Evolutionary conservation across 2,329 filamentous ascomycete genomes (phyloP).

Genomic region (Colletotrichum cuscutae): DNA sequence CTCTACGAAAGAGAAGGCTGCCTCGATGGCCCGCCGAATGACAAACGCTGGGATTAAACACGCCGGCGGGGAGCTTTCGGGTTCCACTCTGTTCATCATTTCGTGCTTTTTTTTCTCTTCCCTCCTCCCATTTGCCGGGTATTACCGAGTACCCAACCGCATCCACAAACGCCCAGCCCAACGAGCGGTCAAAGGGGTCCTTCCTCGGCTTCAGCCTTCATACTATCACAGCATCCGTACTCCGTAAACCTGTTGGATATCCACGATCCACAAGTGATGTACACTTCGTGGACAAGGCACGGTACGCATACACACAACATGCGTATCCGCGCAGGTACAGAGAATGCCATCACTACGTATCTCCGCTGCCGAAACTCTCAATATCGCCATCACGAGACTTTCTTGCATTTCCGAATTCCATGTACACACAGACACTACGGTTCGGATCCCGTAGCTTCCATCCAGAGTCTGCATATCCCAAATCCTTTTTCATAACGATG

Average conservation of each 20-base stretch:
- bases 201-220: not conserved
- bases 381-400: no score
- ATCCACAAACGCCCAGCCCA: conserved; percentile 16
- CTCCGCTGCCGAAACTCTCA: not conserved
- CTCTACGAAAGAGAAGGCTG: no score
- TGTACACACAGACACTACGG: no score
- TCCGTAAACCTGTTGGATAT: not conserved
- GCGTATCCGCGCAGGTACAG: not conserved
- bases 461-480: no score
- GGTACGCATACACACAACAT: no score
- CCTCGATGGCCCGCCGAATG: not conserved
- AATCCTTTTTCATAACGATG: not conserved
- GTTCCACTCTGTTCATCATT: not conserved
- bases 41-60: conserved; percentile 1
- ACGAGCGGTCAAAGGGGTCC: not conserved
- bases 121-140: conserved; percentile 12
- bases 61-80: not conserved
- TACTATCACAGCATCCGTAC: not conserved
- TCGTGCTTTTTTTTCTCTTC: not conserved
- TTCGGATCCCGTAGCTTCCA: no score
- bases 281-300: no score
- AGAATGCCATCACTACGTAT: not conserved
- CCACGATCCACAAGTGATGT: no score
- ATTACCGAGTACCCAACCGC: conserved; percentile 24
- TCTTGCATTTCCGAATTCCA: no score